Evolutionary conservation across 2,329 filamentous ascomycete species (phyloP), one percentile per base, ranked within the genome.

Genomic region (Penicillium sp.): DNA sequence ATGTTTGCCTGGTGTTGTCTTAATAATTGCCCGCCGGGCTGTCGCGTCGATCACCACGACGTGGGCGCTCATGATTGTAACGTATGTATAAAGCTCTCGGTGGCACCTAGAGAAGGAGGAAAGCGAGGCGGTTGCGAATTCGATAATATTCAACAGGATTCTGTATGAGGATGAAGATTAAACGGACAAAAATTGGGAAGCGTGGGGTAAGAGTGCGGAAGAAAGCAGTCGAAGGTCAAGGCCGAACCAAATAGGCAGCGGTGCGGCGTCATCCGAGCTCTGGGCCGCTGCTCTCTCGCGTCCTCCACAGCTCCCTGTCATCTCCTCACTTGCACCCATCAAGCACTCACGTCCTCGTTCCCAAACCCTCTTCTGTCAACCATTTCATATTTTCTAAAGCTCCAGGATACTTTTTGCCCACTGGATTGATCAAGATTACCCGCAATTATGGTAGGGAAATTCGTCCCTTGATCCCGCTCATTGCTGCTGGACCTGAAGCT

Each of bases 1-100:
- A 70, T 92, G 90, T 65, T 89, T 97, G 58, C 85, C 84, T 0
- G 93, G 92, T 0, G 84, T 89, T 58, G 95, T 93, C 78, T 96
- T 96, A 77, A 99, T 83, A 45, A 86, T 90, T 54, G 88, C 86
- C 70, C 92, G 86, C 68, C 90, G 88, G 68, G 93, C 85, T 68
- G 91, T 88, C 42, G 89, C 87, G 75, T 94, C 89, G 66, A 97
- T 88, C 56, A 98, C 92, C 69, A 93, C 89, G 60, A 98, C 92
- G 75, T 95, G 90, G 56, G 93, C 90, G 67, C 92, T 87, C 92
- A 97, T 97, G 67, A 64, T 80, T 69, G 45, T 40, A 38, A 30
- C 43, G 40, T 55, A 35, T 52, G 26, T 51, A 62, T 46, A 6
- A 46, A 56, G 40, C 43, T 57, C 53, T 60, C 45, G 55, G 7